These are phyloP conservation scores for Fusarium proliferatum DNA, from an alignment of 2,329 filamentous ascomycete genomes.

Conservation along the genomic window DNA sequence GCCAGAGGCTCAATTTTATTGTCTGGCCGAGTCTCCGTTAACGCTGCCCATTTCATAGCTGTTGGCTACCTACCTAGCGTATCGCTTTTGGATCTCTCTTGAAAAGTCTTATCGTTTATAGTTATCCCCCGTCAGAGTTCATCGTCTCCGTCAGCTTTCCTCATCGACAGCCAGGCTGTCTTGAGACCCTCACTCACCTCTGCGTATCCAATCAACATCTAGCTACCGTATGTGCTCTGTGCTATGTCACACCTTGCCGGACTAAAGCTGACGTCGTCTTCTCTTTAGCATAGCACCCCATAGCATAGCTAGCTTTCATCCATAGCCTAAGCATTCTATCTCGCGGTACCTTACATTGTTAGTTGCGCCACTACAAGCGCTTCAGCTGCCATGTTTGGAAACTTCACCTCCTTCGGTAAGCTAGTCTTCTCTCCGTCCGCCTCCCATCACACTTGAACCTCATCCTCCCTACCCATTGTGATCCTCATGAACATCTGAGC, in stretches of 20 bases:
- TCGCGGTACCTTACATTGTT: conserved; percentile 29
- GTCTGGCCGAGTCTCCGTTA: background rate
- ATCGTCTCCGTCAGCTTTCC: conserved; percentile 2
- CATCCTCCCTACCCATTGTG: background rate
- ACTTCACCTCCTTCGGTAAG: conserved; percentile 55
- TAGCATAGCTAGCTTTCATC: background rate
- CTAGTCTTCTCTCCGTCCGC: conserved; percentile 20
- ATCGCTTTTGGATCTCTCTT: background rate
- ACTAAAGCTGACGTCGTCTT: conserved; percentile 27
- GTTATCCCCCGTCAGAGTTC: background rate
- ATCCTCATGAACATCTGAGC: conserved; percentile 6
- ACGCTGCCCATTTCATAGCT: background rate
- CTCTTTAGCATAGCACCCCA: conserved; percentile 10
- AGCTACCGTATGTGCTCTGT: conserved; percentile 22
- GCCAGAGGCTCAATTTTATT: background rate
- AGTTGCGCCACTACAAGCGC: conserved; percentile 34
- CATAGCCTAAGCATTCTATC: conserved; percentile 11
- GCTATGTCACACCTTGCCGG: conserved; percentile 19
- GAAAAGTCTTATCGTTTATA: conserved; percentile 10
- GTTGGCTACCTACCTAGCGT: background rate
- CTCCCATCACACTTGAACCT: background rate
- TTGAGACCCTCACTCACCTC: conserved; percentile 6
- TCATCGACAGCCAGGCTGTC: conserved; percentile 3
- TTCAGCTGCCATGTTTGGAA: conserved; percentile 56
- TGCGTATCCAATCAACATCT: conserved; percentile 1